Percentiles rank a stretch among this genome's conserved stretches.
These are phyloP conservation scores for Hemisphaericaspora lyxosophila DNA, from an alignment of 1,139 yeast species.

Conservation along the genomic window DNA sequence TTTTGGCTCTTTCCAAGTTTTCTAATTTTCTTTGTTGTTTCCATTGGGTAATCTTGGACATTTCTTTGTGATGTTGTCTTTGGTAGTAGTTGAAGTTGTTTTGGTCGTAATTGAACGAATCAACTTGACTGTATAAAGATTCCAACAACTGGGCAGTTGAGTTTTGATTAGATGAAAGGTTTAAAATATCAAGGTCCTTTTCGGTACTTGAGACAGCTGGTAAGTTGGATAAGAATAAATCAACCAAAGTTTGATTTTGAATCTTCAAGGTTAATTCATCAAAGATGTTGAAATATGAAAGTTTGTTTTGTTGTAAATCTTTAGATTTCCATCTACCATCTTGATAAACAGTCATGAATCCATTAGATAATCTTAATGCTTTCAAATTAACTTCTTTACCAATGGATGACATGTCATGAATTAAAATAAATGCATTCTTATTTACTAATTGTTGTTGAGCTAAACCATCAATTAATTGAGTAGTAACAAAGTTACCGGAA, in stretches of 20 bases:
- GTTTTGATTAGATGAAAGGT: conserved; percentile 45
- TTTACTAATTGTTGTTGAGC: conserved; percentile 63
- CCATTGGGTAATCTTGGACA: conserved; percentile 72
- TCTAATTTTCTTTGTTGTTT: conserved; percentile 69
- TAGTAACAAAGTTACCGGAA: conserved; percentile 69
- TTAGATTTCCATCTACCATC: conserved; percentile 67
- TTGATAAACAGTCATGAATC: conserved; percentile 57
- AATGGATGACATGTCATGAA: conserved; percentile 72
- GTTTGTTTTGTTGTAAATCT: conserved; percentile 57
- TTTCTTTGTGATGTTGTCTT: conserved; percentile 73
- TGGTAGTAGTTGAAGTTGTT: conserved; percentile 82
- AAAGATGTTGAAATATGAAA: conserved; percentile 67
- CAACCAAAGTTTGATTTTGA: conserved; percentile 52
- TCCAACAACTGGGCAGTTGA: conserved; percentile 58
- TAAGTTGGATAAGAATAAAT: conserved; percentile 34
- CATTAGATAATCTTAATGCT: conserved; percentile 67
- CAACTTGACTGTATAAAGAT: conserved; percentile 70
- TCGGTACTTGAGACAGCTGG: conserved; percentile 12
- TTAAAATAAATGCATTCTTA: conserved; percentile 65
- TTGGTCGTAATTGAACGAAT: conserved; percentile 77
- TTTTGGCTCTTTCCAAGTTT: conserved; percentile 57
- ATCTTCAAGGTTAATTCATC: conserved; percentile 70
- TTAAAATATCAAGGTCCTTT: conserved; percentile 40
- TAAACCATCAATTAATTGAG: conserved; percentile 64
- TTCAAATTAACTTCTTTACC: conserved; percentile 64